Conservation (phyloP, 2,329 filamentous ascomycete genomes). For the Fusarium drepaniforme region DNA sequence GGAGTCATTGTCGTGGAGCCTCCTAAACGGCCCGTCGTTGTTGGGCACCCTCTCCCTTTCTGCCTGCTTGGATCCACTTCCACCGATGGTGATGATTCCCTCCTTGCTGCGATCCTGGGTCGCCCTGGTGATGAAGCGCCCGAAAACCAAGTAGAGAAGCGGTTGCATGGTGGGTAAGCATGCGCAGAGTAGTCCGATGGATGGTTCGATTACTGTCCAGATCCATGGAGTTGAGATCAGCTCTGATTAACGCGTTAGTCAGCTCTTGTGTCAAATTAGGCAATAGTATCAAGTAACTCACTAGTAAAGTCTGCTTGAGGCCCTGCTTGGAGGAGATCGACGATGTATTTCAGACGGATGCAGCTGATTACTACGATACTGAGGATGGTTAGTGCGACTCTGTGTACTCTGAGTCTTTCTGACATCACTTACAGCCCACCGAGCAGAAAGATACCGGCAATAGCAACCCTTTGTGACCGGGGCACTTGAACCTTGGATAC, state of each 20-base stretch:
- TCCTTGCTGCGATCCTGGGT: conserved; percentile 2
- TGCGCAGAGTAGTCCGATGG: neutral
- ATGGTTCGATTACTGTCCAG: neutral
- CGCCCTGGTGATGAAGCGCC: neutral
- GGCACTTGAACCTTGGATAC: conserved; percentile 2
- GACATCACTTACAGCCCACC: neutral
- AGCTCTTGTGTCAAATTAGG: neutral
- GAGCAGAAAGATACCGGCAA: neutral
- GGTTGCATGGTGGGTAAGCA: neutral
- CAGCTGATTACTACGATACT: neutral
- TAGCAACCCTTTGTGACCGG: neutral
- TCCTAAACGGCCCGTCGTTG: neutral
- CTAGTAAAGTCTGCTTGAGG: neutral
- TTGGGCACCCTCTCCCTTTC: neutral
- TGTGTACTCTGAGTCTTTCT: neutral
- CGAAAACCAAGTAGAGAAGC: neutral
- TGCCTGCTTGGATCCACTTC: neutral
- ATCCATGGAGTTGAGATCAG: neutral
- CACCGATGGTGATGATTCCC: neutral
- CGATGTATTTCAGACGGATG: conserved; percentile 2
- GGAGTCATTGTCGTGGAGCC: conserved; percentile 1
- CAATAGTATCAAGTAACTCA: neutral
- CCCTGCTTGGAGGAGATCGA: neutral
- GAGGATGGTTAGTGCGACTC: neutral
- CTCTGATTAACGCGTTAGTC: neutral